These are phyloP conservation scores for Pyrus hybrid DNA, from an alignment of 331 rosid species.

Conservation along the genomic window DNA sequence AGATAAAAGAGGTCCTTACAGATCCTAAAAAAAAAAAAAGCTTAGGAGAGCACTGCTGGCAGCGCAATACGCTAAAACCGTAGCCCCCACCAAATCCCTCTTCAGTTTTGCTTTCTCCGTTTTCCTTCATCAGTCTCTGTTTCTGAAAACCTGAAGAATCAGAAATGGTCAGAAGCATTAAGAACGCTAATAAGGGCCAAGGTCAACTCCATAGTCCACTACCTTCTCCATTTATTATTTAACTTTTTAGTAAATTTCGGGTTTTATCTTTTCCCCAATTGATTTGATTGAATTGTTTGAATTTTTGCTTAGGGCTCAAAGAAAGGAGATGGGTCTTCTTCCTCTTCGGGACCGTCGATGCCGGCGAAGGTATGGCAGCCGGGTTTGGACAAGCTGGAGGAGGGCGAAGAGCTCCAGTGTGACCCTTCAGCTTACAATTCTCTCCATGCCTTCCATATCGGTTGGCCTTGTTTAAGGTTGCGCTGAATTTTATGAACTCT, in stretches of 20 bases:
- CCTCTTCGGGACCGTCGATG: too few species aligned
- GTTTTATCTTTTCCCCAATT: neutral
- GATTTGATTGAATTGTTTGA: neutral
- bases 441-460: too few species aligned
- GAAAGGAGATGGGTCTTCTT: too few species aligned
- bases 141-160: neutral
- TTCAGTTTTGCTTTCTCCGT: neutral
- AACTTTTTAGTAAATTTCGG: neutral
- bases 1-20: too few species aligned
- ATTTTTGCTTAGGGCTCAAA: constrained; percentile 30
- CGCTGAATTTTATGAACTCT: neutral
- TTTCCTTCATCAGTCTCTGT: neutral
- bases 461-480: constrained; percentile 79
- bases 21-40: too few species aligned
- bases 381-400: too few species aligned
- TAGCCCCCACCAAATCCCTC: constrained; percentile 12
- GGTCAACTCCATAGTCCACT: constrained; percentile 30
- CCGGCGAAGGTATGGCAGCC: too few species aligned
- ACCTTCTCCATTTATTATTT: neutral
- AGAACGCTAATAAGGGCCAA: constrained; percentile 56
- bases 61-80: constrained; percentile 4
- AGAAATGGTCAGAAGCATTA: constrained; percentile 65
- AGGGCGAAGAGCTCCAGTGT: too few species aligned
- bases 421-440: too few species aligned
- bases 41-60: too few species aligned